These are phyloP conservation scores for Sphaerobolus stellatus DNA, from an alignment of 1,284 basidiomycete genomes.

Conservation along the genomic window DNA sequence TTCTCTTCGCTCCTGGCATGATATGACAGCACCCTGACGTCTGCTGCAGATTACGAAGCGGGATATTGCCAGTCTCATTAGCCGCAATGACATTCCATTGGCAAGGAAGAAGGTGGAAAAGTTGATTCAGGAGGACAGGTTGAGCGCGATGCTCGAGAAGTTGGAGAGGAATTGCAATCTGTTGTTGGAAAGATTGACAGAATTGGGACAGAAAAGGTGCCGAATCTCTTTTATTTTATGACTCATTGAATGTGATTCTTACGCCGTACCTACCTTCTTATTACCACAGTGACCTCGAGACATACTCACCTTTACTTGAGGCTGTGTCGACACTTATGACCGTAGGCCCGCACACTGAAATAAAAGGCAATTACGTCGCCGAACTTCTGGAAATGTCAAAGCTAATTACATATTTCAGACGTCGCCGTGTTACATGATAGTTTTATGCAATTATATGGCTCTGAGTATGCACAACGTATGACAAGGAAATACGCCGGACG, in stretches of 20 bases:
- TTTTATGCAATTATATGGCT: slow-evolving; percentile 55
- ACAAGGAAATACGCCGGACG: slow-evolving; percentile 49
- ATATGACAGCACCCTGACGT: slow-evolving; percentile 19
- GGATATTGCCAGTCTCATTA: slow-evolving; percentile 65
- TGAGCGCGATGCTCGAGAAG: slow-evolving; percentile 59
- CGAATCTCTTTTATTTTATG: not conserved
- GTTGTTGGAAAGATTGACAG: slow-evolving; percentile 55
- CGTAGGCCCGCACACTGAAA: slow-evolving; percentile 54
- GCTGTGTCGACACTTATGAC: slow-evolving; percentile 67
- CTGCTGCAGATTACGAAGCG: slow-evolving; percentile 56
- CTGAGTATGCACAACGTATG: slow-evolving; percentile 56
- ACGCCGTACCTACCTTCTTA: not conserved
- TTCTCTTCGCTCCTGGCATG: too few relatives aligned
- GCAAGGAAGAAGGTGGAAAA: slow-evolving; percentile 70
- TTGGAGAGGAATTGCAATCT: slow-evolving; percentile 66
- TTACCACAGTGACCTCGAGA: slow-evolving; percentile 38
- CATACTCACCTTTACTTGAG: slow-evolving; percentile 49
- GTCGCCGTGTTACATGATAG: slow-evolving; percentile 53
- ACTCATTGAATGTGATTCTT: not conserved
- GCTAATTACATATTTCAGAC: slow-evolving; percentile 40
- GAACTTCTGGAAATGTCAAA: not conserved
- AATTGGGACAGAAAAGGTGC: slow-evolving; percentile 44
- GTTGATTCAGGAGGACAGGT: slow-evolving; percentile 60
- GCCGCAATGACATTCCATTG: slow-evolving; percentile 55
- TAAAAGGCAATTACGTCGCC: slow-evolving; percentile 47